Base-by-base conservation (phyloP, 345 rosid species). In the Cochlearia excelsa region DNA sequence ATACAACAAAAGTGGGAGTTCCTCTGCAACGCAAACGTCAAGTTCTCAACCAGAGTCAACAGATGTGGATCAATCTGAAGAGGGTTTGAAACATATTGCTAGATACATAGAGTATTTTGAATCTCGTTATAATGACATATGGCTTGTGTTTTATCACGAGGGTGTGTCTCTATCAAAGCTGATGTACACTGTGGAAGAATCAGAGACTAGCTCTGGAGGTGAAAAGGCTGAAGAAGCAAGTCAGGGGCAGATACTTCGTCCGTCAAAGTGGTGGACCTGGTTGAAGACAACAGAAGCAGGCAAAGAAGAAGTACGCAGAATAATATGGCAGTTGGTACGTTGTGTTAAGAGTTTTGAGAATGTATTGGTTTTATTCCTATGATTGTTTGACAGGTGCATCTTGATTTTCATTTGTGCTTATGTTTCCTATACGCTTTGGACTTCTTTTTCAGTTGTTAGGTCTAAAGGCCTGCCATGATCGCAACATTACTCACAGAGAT, bases 221-320 rank as follows among this genome's bases (percentile, higher is more conserved):
- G 84, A 76, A 68, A 83, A 73, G 53, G 65, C 68, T 66, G 85
- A 82, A 70, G 82, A 79, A 54, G 77, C 69, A 51, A 88, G 76
- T 56, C 84, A 39, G 30, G 69, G 73, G 42, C 87, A 79, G 74
- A 74, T 88, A 44, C 74, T 91, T 75, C 82, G 69, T 59, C 95
- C 96, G 9, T 92, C 96, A 6, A 83, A 86, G 73, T 92, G 96
- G 96, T 92, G 98, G 98, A 83, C 75, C 47, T 86, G 96, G 98
- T 71, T 92, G 84, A 92, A 81, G 78, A 92, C 88, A 46, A 86
- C 92, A 50, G 74, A 84, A 59, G 78, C 84, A 51, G 95, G 98
- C 49, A 75, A 83, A 61, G 94, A 86, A 68, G 95, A 92, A 79
- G 86, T 92, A 93, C 73, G 86, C 65, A 79, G 64, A 77, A 77